phyloP scores from a whole-genome alignment of 1,139 yeast species.

The Tardiomyces blankii region DNA sequence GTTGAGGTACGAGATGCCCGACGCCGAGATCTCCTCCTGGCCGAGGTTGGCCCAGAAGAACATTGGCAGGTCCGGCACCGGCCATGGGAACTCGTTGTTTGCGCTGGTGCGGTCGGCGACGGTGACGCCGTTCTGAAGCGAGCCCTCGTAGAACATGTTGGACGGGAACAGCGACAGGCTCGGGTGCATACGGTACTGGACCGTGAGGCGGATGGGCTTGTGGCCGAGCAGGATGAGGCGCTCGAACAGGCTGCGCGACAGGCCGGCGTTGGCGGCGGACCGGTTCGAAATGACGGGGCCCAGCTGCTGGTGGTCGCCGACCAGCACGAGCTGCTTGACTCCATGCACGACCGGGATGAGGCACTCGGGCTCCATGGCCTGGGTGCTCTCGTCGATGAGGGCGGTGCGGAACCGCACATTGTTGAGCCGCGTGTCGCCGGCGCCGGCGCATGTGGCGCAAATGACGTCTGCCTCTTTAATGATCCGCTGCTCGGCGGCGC shows the following conservation, averaged over 20 bases:
- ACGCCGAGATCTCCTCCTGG: conserved; percentile 73
- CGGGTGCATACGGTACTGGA: conserved; percentile 95
- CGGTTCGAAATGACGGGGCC: conserved; percentile 83
- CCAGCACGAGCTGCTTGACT: conserved; percentile 77
- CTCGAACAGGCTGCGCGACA: conserved; percentile 77
- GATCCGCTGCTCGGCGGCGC: conserved; percentile 39
- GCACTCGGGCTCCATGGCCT: conserved; percentile 88
- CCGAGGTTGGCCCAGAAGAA: conserved; percentile 94
- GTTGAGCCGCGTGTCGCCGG: conserved; percentile 60
- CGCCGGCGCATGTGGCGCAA: conserved; percentile 89
- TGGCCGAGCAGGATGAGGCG: conserved; percentile 77
- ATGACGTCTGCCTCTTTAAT: conserved; percentile 64
- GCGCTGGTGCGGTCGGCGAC: conserved; percentile 52
- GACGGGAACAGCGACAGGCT: conserved; percentile 77
- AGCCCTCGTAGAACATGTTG: conserved; percentile 89
- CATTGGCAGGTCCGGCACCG: conserved; percentile 72
- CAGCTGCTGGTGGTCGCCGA: conserved; percentile 92
- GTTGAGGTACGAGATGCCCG: conserved; percentile 79
- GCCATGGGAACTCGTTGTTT: conserved; percentile 76
- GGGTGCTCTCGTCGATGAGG: conserved; percentile 85
- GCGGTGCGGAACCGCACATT: conserved; percentile 57
- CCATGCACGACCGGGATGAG: conserved; percentile 84
- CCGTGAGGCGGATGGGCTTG: conserved; percentile 76
- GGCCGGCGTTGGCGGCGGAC: conserved; percentile 77
- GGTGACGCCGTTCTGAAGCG: conserved; percentile 84